phyloP scores from a whole-genome alignment of 257 asterid species.

The Gynochthodes officinalis region DNA sequence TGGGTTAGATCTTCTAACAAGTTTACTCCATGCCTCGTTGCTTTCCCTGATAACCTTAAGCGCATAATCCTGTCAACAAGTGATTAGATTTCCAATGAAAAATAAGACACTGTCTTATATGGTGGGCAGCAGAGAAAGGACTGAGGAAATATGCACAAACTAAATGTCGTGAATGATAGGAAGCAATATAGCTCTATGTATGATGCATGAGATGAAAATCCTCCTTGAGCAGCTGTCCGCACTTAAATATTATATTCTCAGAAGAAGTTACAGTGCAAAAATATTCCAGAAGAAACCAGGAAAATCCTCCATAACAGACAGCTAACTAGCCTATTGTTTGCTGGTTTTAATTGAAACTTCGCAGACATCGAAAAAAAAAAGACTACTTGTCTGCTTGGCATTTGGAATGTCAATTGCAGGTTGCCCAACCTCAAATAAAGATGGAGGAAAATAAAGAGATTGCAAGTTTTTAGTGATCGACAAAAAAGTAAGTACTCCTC shows the following conservation, averaged over 20 bases:
- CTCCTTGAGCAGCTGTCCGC: too few species aligned
- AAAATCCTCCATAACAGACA: too few species aligned
- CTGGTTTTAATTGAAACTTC: too few species aligned
- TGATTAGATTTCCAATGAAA: not conserved
- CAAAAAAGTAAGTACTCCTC: too few species aligned
- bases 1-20: not conserved
- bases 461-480: not conserved
- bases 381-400: not conserved
- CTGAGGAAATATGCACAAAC: not conserved
- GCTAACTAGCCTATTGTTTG: too few species aligned
- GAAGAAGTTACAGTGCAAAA: too few species aligned
- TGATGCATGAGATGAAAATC: too few species aligned
- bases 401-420: not conserved
- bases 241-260: too few species aligned
- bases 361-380: not conserved
- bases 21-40: conserved; percentile 10
- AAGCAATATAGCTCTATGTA: not conserved
- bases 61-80: conserved; percentile 4
- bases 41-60: conserved; percentile 9
- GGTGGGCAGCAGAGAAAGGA: not conserved
- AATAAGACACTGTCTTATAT: not conserved
- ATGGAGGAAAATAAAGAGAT: not conserved
- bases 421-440: too few species aligned
- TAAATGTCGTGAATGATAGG: not conserved
- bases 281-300: too few species aligned